Evolutionary conservation across 306 rosid genomes (phyloP).

Genomic region (Cucumis sativus): Cucumber_9930_V3 NC_026661.2:8150501-8151000

Average conservation of each 20-base stretch:
- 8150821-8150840: conserved; percentile 8
- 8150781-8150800: conserved; percentile 17
- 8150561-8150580: no score
- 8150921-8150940: conserved; percentile 11
- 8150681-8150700: not conserved
- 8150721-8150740: conserved; percentile 12
- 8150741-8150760: not conserved
- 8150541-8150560: no score
- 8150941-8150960: conserved; percentile 7
- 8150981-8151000: conserved; percentile 23
- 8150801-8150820: conserved; percentile 22
- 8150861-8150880: conserved; percentile 25
- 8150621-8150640: not conserved
- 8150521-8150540: no score
- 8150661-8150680: conserved; percentile 18
- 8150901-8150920: conserved; percentile 21
- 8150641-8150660: not conserved
- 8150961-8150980: conserved; percentile 6
- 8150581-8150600: no score
- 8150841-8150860: conserved; percentile 29
- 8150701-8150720: conserved; percentile 9
- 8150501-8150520: no score
- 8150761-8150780: conserved; percentile 4
- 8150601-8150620: not conserved
- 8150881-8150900: conserved; percentile 29